Base-by-base conservation (phyloP, 257 asterid species). In the Solanum medicagineum region DNA sequence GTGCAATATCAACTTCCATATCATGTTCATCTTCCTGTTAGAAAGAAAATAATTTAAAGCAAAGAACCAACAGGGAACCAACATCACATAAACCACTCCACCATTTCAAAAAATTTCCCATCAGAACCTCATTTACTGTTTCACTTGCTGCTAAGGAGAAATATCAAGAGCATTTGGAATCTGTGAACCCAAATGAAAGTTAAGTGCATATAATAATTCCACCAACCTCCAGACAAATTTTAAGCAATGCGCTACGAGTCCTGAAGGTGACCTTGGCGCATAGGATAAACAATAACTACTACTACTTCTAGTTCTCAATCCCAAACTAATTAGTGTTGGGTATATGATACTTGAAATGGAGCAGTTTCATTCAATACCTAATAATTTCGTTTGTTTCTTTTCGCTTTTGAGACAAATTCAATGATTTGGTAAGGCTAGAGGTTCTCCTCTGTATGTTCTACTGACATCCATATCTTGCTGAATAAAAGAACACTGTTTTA, bases 1-100 rank as follows among this genome's bases (percentile, higher is more conserved):
- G 86, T 57, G 92, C 95, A 49, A 90, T 89, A 87, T 95, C 98
- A 87, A 95, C 94, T 90, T 94, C 97, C 97, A 95, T 92, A 82
- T 91, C 98, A 60, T 89, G 94, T 63, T 91, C 94, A 75, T 88
- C 97, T 57, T 88, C 95, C 98, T 93, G 84, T 80, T 87, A 77
- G 74, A 86, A 90, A 83, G 66, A 32, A 88, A 22, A 45, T 17
- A 54, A 14, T 81, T 53, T 84, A 84, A 32, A 8, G 81, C 5
- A 51, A 26, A 79, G 26, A 77, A 79, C 22, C 26, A 26, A 29
- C 4, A 17, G 56, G 57, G 10, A 79, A 51, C 65, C 65, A 51
- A 26, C 63, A 9, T 24, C 44, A 51, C 65, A 51, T 26, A 79
- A 0, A 77, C 26, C 65, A 53, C 29, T 4, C 6, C 15, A 16